These are phyloP conservation scores for Saccharomycopsis schoenii DNA, from an alignment of 805 yeast species.

Conservation along the genomic window DNA sequence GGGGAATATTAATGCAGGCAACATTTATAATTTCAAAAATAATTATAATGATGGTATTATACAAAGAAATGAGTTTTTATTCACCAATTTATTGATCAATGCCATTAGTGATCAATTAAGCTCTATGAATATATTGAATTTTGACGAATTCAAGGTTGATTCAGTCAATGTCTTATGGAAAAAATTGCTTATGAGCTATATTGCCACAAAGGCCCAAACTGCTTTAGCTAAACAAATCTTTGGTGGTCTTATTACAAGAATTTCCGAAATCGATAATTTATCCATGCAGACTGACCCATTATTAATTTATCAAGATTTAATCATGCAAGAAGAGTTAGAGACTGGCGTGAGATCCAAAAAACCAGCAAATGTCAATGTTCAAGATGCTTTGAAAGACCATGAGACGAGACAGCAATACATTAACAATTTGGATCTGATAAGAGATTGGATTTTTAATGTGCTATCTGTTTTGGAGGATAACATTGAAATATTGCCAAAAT, in stretches of 20 bases:
- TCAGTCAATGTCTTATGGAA: slow-evolving; percentile 32
- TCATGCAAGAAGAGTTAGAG: slow-evolving; percentile 5
- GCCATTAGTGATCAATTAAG: slow-evolving; percentile 35
- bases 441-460: slow-evolving; percentile 60
- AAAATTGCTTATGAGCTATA: slow-evolving; percentile 31
- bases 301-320: slow-evolving; percentile 32
- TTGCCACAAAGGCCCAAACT: slow-evolving; percentile 28
- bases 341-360: slow-evolving; percentile 13
- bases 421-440: slow-evolving; percentile 57
- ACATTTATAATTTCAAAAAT: neutral
- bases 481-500: slow-evolving; percentile 42
- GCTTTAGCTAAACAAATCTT: slow-evolving; percentile 27
- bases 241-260: slow-evolving; percentile 29
- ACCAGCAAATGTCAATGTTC: slow-evolving; percentile 33
- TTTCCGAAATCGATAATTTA: slow-evolving; percentile 29
- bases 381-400: slow-evolving; percentile 68
- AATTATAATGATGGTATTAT: slow-evolving; percentile 12
- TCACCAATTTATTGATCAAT: slow-evolving; percentile 44
- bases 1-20: neutral
- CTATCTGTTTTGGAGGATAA: slow-evolving; percentile 40
- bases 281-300: slow-evolving; percentile 79
- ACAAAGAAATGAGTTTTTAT: slow-evolving; percentile 59
- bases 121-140: slow-evolving; percentile 18
- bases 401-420: slow-evolving; percentile 66
- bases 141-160: slow-evolving; percentile 20